Base-by-base conservation (phyloP, 495 filamentous ascomycete species). In the Penicillium taxi region DNA sequence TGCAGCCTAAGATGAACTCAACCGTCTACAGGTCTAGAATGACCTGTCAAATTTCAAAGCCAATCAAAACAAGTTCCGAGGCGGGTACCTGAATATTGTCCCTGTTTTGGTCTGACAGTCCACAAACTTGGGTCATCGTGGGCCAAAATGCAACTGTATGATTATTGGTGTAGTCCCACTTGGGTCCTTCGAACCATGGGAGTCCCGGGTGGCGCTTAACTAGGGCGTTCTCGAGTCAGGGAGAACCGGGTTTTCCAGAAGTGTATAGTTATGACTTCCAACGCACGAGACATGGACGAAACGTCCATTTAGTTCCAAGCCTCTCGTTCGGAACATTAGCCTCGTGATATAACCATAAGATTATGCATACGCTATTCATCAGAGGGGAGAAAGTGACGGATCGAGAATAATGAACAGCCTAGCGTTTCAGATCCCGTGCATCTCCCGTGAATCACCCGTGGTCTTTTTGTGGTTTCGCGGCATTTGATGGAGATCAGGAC, bases 401-500 rank as follows among this genome's bases (percentile, higher is more conserved):
- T n/a, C n/a, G n/a, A n/a, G n/a, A n/a, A n/a, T n/a, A n/a, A n/a
- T n/a, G n/a, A n/a, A n/a, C n/a, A n/a, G 15, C 29, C 43, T 41
- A 27, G 41, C 35, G 52, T 52, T 49, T 55, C 48, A 52, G 48
- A 52, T 49, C n/a, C n/a, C n/a, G n/a, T n/a, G n/a, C n/a, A n/a
- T n/a, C n/a, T 40, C 45, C 45, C 52, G 40, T 44, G 47, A 41
- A 55, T 49, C 52, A 53, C 52, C 53, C 49, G 52, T 56, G 51
- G 41, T 39, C n/a, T n/a, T n/a, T n/a, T n/a, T n/a, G n/a, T n/a
- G n/a, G n/a, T n/a, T n/a, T 43, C 43, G 34, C 49, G 48, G 48
- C 42, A 55, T 28, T 55, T 52, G 36, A 26, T 16, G 44, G 44
- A 41, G 47, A 55, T 52, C 48, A 26, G 28, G 29, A 20, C 14